Evolutionary conservation across 192 early-diverging fungal genomes (phyloP).

Genomic region (Podila minutissima): DNA sequence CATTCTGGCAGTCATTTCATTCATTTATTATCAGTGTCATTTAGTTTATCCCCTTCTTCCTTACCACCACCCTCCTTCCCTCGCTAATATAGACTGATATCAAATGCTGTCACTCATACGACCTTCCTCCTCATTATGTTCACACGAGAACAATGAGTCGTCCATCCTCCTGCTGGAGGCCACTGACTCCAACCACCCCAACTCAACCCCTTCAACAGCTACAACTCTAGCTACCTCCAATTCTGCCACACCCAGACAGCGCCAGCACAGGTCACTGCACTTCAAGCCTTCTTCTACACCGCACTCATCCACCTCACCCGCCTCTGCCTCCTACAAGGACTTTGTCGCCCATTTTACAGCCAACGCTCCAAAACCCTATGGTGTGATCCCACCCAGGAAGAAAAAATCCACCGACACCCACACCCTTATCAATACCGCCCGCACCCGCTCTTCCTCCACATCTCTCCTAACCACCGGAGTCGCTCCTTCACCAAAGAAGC

Average conservation of each 20-base stretch:
- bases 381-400: slow-evolving; percentile 40
- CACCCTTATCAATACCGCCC: neutral
- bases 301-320: neutral
- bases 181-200: neutral
- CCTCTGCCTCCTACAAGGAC: slow-evolving; percentile 32
- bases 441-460: slow-evolving; percentile 17
- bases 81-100: too few species aligned
- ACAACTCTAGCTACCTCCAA: neutral
- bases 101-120: slow-evolving; percentile 48
- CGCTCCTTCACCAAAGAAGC: neutral
- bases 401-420: neutral
- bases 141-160: slow-evolving; percentile 25
- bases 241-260: neutral
- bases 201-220: neutral
- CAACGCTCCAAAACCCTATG: slow-evolving; percentile 41
- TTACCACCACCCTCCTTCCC: too few species aligned
- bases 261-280: neutral
- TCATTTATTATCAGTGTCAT: neutral
- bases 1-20: too few species aligned
- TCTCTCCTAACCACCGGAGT: neutral
- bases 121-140: slow-evolving; percentile 38
- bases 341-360: slow-evolving; percentile 49
- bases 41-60: neutral
- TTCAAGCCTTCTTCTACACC: slow-evolving; percentile 13
- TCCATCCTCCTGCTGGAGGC: neutral